Evolutionary conservation across 164 flowering plant genomes (phyloP).

Genomic region (Kingdonia uniflora): DNA sequence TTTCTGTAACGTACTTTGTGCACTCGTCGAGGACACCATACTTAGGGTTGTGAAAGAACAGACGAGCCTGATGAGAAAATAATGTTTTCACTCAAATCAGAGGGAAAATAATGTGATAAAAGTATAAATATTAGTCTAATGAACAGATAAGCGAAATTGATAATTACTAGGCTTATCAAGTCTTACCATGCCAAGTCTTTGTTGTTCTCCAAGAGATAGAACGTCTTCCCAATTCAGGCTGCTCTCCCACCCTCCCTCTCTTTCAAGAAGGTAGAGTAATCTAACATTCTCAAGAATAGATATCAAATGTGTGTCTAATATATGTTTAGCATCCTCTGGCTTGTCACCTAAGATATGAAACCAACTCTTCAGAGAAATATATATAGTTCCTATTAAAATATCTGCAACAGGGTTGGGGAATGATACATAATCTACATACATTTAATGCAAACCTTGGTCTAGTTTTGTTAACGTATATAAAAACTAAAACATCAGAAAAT

Average conservation of each 20-base stretch:
- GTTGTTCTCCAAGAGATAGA: slow-evolving; percentile 97
- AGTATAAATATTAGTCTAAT: neutral
- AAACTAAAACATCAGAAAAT: too few species aligned
- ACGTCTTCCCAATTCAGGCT: slow-evolving; percentile 83
- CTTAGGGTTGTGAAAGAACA: slow-evolving; percentile 89
- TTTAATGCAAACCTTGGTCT: too few species aligned
- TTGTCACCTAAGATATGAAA: slow-evolving; percentile 28
- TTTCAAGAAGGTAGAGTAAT: slow-evolving; percentile 70
- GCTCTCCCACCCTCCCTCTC: slow-evolving; percentile 83
- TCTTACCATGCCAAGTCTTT: slow-evolving; percentile 95
- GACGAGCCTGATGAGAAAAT: slow-evolving; percentile 55
- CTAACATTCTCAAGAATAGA: slow-evolving; percentile 75
- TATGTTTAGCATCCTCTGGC: slow-evolving; percentile 13
- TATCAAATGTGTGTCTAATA: slow-evolving; percentile 50
- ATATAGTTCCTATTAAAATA: too few species aligned
- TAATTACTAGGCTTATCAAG: neutral
- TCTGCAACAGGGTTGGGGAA: too few species aligned
- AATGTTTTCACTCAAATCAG: too few species aligned
- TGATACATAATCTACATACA: too few species aligned
- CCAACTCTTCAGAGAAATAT: neutral
- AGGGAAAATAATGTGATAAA: neutral
- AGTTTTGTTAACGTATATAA: too few species aligned
- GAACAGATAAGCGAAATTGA: neutral
- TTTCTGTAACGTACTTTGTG: slow-evolving; percentile 66
- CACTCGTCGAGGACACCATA: slow-evolving; percentile 98